These are phyloP conservation scores for Poa pratensis DNA, from an alignment of 176 grass and related monocot genomes.

Conservation along the genomic window DNA sequence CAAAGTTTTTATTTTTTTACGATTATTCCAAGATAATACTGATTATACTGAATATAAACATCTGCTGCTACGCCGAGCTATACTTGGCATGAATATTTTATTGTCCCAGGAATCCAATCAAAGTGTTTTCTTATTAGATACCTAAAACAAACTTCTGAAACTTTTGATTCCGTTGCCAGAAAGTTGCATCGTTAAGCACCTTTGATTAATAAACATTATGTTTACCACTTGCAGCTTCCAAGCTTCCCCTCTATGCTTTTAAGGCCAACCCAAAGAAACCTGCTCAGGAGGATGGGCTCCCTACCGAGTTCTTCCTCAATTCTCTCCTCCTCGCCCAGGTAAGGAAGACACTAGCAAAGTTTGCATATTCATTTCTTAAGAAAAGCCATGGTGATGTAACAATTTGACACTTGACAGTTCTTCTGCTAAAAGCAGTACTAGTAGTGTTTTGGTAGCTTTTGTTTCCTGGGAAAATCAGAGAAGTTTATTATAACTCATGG, in stretches of 20 bases:
- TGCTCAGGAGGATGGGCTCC: constrained; percentile 28
- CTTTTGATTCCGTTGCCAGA: not conserved
- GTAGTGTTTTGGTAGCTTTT: not conserved
- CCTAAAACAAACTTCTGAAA: not conserved
- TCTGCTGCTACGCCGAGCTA: too few species aligned
- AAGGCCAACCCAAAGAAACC: constrained; percentile 36
- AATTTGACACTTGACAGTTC: not conserved
- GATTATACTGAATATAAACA: too few species aligned
- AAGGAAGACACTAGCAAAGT: constrained; percentile 27
- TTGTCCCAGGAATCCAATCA: too few species aligned
- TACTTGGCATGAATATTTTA: too few species aligned
- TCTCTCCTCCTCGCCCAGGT: constrained; percentile 67
- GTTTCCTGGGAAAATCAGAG: not conserved
- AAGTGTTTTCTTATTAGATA: too few species aligned
- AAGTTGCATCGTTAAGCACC: constrained; percentile 23
- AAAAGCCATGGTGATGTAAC: not conserved
- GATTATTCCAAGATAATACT: too few species aligned
- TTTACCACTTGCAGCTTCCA: constrained; percentile 49
- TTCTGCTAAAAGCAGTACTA: not conserved
- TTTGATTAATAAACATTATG: constrained; percentile 8
- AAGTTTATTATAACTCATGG: constrained; percentile 15
- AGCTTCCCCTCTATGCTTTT: constrained; percentile 70
- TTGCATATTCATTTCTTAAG: not conserved
- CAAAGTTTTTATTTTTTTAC: too few species aligned
- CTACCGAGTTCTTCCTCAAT: constrained; percentile 65